These are phyloP conservation scores for Micractinium conductrix DNA, from an alignment of 139 green algal genomes.

Conservation along the genomic window DNA sequence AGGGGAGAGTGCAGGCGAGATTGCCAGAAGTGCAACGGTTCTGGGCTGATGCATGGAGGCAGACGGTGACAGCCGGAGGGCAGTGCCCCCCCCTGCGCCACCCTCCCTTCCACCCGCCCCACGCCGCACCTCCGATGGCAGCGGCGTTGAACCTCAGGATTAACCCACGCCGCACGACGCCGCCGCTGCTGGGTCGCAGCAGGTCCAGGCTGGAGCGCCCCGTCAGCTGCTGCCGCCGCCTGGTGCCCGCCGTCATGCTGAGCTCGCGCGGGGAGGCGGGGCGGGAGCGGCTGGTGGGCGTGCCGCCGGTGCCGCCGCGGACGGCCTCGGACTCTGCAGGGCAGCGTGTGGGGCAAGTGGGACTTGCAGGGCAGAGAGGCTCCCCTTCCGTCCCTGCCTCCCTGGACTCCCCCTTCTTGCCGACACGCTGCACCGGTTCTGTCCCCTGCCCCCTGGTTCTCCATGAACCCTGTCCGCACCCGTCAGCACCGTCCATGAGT, in stretches of 20 bases:
- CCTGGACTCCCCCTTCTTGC: not conserved
- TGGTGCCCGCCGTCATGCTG: not conserved
- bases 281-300: not conserved
- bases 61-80: not conserved
- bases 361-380: too few relatives aligned
- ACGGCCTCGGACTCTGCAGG: not conserved
- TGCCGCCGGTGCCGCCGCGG: not conserved
- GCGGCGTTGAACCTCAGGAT: conserved; percentile 7
- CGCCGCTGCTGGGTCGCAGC: not conserved
- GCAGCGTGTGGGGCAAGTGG: not conserved
- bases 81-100: not conserved
- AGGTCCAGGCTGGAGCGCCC: not conserved
- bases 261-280: not conserved
- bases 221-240: not conserved
- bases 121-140: not conserved
- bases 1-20: not conserved
- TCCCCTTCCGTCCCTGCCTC: too few relatives aligned
- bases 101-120: not conserved
- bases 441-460: too few relatives aligned
- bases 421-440: too few relatives aligned
- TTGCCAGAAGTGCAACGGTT: not conserved
- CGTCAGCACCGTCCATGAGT: conserved; percentile 39
- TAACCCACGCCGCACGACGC: not conserved
- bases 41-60: not conserved
- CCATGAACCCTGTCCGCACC: not conserved